phyloP scores from a whole-genome alignment of 1,284 basidiomycete genomes.

The Nidula niveotomentosa region DNA sequence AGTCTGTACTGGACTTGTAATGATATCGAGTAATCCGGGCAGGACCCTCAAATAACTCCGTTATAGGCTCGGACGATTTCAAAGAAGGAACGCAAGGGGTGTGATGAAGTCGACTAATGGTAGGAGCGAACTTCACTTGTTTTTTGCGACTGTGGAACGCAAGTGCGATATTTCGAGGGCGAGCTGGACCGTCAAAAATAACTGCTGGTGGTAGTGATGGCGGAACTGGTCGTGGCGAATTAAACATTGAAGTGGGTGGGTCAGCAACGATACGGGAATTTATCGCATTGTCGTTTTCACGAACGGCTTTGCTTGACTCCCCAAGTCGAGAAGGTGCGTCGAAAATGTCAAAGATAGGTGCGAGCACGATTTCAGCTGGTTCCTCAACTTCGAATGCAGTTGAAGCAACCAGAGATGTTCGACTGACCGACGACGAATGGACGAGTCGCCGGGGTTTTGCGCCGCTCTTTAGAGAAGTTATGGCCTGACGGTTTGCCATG shows the following conservation, averaged over 20 bases:
- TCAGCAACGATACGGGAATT: not conserved
- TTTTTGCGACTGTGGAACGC: conserved; percentile 16
- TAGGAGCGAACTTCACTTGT: conserved; percentile 10
- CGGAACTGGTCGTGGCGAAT: conserved; percentile 16
- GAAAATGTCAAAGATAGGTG: conserved; percentile 39
- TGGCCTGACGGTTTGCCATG: conserved; percentile 3
- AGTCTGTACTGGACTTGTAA: conserved; percentile 13
- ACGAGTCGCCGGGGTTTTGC: conserved; percentile 10
- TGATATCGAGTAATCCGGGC: conserved; percentile 29
- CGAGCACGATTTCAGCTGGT: conserved; percentile 19
- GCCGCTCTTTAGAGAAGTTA: not conserved
- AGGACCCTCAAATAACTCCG: conserved; percentile 42
- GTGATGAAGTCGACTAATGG: conserved; percentile 8
- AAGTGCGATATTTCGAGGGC: conserved; percentile 27
- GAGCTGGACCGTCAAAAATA: conserved; percentile 44
- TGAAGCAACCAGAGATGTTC: conserved; percentile 14
- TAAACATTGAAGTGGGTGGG: not conserved
- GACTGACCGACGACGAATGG: conserved; percentile 19
- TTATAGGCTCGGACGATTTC: conserved; percentile 18
- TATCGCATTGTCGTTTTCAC: conserved; percentile 7
- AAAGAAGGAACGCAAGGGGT: conserved; percentile 11
- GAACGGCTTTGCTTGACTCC: conserved; percentile 20
- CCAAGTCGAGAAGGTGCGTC: conserved; percentile 35
- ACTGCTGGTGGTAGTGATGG: conserved; percentile 36
- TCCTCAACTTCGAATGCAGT: conserved; percentile 9